Percentiles rank a stretch among this genome's conserved stretches.
Evolutionary conservation across 768 basidiomycete genomes (phyloP).

Genomic region (Bullera alba): DNA sequence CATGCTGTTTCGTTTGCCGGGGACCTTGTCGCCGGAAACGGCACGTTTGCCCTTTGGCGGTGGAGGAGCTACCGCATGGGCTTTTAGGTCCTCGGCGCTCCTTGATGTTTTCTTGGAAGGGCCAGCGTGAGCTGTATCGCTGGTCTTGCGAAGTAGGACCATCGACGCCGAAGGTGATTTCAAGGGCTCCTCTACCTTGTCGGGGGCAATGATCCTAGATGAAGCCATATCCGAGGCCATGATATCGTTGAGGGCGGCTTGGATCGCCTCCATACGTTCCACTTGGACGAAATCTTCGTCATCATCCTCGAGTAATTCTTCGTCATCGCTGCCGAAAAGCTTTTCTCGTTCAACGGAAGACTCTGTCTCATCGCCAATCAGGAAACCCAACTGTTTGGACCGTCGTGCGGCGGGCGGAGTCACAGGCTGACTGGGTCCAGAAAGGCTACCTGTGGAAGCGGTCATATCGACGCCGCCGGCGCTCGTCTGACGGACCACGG

Average conservation of each 20-base stretch:
- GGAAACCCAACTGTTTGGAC: slow-evolving; percentile 29
- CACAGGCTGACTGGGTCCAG: background rate
- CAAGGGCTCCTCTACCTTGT: background rate
- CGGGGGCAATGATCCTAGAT: background rate
- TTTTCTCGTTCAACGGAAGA: slow-evolving; percentile 53
- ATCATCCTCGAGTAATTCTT: slow-evolving; percentile 12
- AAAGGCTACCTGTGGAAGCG: no score
- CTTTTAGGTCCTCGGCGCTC: slow-evolving; percentile 25
- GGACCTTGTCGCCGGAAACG: no score
- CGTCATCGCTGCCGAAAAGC: slow-evolving; percentile 70
- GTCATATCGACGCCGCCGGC: slow-evolving; percentile 4
- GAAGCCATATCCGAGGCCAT: slow-evolving; percentile 68
- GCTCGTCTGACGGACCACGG: background rate
- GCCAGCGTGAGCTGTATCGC: background rate
- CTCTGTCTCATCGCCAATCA: slow-evolving; percentile 17
- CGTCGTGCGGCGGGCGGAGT: slow-evolving; percentile 17
- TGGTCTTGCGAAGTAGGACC: slow-evolving; percentile 2
- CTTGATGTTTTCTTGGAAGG: slow-evolving; percentile 10
- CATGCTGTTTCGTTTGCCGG: background rate
- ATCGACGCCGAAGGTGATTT: slow-evolving; percentile 21
- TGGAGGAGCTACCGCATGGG: background rate
- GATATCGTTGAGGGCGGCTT: slow-evolving; percentile 91
- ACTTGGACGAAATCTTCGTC: slow-evolving; percentile 60
- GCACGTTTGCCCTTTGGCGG: background rate
- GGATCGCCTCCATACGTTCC: slow-evolving; percentile 88